phyloP scores from a whole-genome alignment of 805 yeast genomes.

The Nakazawaea ishiwadae region DNA sequence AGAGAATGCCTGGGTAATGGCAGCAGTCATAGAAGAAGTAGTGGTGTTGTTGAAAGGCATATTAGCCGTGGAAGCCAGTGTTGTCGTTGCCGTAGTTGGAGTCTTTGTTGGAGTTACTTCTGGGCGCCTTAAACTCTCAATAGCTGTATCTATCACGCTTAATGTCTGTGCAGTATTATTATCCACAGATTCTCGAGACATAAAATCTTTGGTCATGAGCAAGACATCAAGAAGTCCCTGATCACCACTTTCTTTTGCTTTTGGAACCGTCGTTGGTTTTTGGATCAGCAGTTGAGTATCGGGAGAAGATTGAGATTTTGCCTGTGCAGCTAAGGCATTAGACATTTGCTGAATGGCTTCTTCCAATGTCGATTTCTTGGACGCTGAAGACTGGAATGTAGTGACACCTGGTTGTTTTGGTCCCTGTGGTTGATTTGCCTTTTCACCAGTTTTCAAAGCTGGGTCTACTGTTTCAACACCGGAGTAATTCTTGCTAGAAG shows the following conservation, averaged over 20 bases:
- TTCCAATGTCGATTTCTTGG: conserved; percentile 25
- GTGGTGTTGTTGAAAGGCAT: conserved; percentile 1
- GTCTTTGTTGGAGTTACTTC: too few species aligned
- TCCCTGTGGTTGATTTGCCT: background rate
- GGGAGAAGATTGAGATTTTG: background rate
- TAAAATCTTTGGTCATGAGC: conserved; percentile 27
- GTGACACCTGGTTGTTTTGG: conserved; percentile 4
- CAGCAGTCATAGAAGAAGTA: conserved; percentile 11
- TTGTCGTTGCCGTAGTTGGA: too few species aligned
- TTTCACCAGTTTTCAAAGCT: conserved; percentile 13
- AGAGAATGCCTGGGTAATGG: conserved; percentile 12
- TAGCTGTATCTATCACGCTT: conserved; percentile 22
- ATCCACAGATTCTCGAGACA: conserved; percentile 17
- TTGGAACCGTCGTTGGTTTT: too few species aligned
- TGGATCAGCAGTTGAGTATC: too few species aligned
- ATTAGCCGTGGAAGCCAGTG: background rate
- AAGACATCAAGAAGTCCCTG: conserved; percentile 26
- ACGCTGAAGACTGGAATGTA: conserved; percentile 1
- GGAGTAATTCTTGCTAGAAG: conserved; percentile 25
- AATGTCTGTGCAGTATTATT: conserved; percentile 17
- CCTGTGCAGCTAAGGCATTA: conserved; percentile 18
- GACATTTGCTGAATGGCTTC: conserved; percentile 37
- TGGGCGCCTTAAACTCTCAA: conserved; percentile 21
- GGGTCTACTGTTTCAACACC: conserved; percentile 20
- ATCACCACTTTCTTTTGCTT: background rate